Evolutionary conservation across 108 stramenopile species (phyloP), one percentile per base, ranked within the genome.

Genomic region (Parmales sp.): DNA sequence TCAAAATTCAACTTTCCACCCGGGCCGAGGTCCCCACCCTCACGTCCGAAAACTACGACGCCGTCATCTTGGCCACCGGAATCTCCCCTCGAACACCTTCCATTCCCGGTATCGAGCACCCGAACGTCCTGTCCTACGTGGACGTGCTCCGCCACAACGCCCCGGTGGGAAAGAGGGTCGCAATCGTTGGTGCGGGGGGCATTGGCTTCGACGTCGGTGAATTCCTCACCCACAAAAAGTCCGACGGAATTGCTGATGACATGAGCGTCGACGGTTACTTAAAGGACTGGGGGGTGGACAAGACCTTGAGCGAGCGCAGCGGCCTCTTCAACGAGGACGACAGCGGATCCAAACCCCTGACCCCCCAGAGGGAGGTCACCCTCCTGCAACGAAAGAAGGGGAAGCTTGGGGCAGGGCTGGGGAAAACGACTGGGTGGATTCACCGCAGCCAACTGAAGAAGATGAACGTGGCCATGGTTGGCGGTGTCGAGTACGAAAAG

Each of bases 121-220:
- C 90, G 37, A 93, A 90, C 71, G 95, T 98, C 22, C 65, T 97
- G 64, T 87, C 87, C 13, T 98, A 98, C 69, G 84, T 94, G 54
- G 97, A 98, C 76, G 91, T 98, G 1, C 72, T 98, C 43, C 77
- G 79, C 45, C 51, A 81, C 39, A 77, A 88, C 43, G 82, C 78
- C 43, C 78, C 83, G 38, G 92, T 95, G 18, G 97, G 97, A 49
- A 45, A 84, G 39, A 74, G 76, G 0, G 95, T 98, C 4, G 97
- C 95, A 23, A 72, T 98, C 22, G 90, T 98, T 77, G 97, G 97
- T 39, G 97, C 95, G 5, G 97, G 97, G 41, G 97, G 97, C 0
- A 98, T 98, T 64, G 97, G 97, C 23, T 98, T 98, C 72, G 97
- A 98, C 81, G 91, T 98, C 29, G 82, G 90, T 20, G 97, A 98